phyloP scores from a whole-genome alignment of 768 basidiomycete species.

The Serendipita sp. region DNA sequence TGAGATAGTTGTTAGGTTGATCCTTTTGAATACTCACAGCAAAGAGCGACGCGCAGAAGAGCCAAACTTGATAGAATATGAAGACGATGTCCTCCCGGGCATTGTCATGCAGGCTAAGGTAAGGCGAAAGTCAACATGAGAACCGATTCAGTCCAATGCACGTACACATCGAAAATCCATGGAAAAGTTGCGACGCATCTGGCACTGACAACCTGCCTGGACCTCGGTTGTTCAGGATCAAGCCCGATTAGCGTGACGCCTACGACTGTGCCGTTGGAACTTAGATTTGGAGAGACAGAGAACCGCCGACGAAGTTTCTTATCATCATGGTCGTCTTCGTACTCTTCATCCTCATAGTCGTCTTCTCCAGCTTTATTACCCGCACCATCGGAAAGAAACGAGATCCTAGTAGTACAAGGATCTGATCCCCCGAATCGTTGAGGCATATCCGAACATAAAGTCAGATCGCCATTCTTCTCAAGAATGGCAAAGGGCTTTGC shows the following conservation, averaged over 20 bases:
- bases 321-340: not conserved
- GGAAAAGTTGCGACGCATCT: not conserved
- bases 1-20: not conserved
- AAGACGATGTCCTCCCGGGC: constrained; percentile 2
- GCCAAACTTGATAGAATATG: constrained; percentile 1
- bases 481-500: not conserved
- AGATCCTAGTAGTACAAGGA: not conserved
- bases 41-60: not conserved
- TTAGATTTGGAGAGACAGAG: constrained; percentile 13
- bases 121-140: not conserved
- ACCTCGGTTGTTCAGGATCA: not conserved
- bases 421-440: not conserved
- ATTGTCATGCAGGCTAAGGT: not conserved
- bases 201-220: not conserved
- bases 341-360: not conserved
- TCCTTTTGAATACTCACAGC: not conserved
- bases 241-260: not conserved
- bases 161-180: constrained; percentile 21
- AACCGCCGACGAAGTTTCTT: not conserved
- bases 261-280: not conserved
- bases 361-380: not conserved
- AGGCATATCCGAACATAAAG: not conserved
- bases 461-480: constrained; percentile 1
- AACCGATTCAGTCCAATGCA: constrained; percentile 28
- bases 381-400: not conserved